Base-by-base conservation (phyloP, 2,329 filamentous ascomycete genomes). In the Hymenoscyphus salicellus region DNA sequence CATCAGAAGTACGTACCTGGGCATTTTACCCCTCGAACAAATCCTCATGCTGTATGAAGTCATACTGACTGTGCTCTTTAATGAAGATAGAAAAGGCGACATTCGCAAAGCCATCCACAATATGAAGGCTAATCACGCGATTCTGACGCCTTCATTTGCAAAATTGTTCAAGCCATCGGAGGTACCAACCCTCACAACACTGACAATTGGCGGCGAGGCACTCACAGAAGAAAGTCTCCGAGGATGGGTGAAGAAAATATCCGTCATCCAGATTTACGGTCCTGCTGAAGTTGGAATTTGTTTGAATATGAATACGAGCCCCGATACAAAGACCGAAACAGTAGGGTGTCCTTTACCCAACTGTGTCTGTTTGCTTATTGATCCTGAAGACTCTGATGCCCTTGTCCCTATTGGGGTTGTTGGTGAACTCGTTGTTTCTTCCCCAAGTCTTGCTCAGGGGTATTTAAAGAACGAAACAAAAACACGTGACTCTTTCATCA, bases 141-240 rank as follows among this genome's bases (percentile, higher is more conserved):
- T 65, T n/a, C 55, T 70, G 43, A 72, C 69, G 28, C 63, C 70
- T 23, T 62, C 70, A 11, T 55, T 71, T 49, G 63, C 59, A 0
- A 92, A 89, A 67, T 91, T 96, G 77, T 80, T 97, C 62, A 95
- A 91, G 0, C 92, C 92, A 0, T 94, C 90, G 0, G 92, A 95
- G 11, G 90, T 88, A 0, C 92, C 92, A 0, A 78, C 78, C 0
- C 77, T 97, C 82, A 62, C 78, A 91, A 3, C 80, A 95, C 1
- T 79, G 94, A 38, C 96, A 91, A 0, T 96, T 94, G 70, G 92
- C 91, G 7, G 93, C 95, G 77, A 96, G 95, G 92, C 83, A 94
- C 49, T 95, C 88, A 10, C 81, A 82, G 52, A 83, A 84, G 78
- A 84, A 26, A 74, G 78, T 64, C 69, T 79, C 56, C 70, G 73